Evolutionary conservation across 768 basidiomycete genomes (phyloP), one percentile per base, ranked within the genome.

Genomic region (Hypsizygus marmoreus): DNA sequence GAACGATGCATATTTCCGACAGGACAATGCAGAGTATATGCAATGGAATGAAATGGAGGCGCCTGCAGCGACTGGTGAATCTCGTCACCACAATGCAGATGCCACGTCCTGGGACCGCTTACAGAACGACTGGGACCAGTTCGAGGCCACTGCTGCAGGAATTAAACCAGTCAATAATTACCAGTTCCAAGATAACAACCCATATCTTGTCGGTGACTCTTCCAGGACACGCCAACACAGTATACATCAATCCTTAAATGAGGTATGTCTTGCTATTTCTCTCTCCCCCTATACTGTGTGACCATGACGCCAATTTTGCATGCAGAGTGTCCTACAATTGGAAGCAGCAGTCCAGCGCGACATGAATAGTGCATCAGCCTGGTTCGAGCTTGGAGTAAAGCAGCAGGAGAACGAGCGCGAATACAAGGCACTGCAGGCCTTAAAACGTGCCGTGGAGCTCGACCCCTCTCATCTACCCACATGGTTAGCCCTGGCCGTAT

Each of bases 371-470:
- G 82, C 88, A 4, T 54, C 67, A 26, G 86, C 85, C 7, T 99
- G 97, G 97, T 95, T 80, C 60, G 81, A 88, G 54, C 84, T 98
- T 39, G 97, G 97, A 19, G 85, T 99, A 38, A 94, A 91, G 66
- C 97, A 98, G 60, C 97, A 99, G 65, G 95, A 97, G 67, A 97
- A 95, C 62, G 97, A 99, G 65, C 84, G 95, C 12, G 97, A 99
- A 68, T 76, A 79, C 6, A 86, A 91, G 56, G 97, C 97, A 4
- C 79, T 98, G 31, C 77, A 84, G 43, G 97, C 97, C 2, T 77
- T 99, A 14, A 71, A 77, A 38, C 86, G 85, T 44, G 86, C 93
- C 8, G 70, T 93, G 40, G 82, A 88, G 50, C 79, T 98, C 26
- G 88, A 95, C 56, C 84, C 92, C 2, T 62, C 76, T 2, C 80